Conservation (phyloP, 306 rosid genomes). For the Purshia tridentata region DNA sequence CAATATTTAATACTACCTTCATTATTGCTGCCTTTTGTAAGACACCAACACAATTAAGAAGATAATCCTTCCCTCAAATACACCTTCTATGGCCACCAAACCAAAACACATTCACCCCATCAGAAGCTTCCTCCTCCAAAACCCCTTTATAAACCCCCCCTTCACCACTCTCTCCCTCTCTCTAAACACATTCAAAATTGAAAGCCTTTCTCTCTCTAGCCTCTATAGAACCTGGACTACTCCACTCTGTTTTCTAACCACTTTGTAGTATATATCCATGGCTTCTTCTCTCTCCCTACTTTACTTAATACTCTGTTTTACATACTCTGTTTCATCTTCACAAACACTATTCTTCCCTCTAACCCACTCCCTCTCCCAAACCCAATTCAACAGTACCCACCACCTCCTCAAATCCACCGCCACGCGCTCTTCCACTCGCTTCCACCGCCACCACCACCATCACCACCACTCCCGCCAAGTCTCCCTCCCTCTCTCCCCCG, state of each 20-base stretch:
- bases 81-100: neutral
- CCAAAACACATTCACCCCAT: neutral
- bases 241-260: too few relatives aligned
- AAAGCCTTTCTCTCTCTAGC: too few relatives aligned
- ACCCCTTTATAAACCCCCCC: slow-evolving; percentile 20
- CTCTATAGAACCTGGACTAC: too few relatives aligned
- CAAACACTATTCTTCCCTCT: slow-evolving; percentile 51
- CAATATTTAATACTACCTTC: too few relatives aligned
- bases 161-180: neutral
- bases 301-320: slow-evolving; percentile 33
- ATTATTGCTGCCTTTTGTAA: too few relatives aligned
- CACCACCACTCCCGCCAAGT: slow-evolving; percentile 36
- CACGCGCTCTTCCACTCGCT: slow-evolving; percentile 58
- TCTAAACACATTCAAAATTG: too few relatives aligned
- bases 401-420: slow-evolving; percentile 73
- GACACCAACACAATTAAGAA: neutral
- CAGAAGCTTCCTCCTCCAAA: slow-evolving; percentile 23
- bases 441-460: slow-evolving; percentile 43
- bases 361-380: slow-evolving; percentile 54
- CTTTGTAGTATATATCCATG: too few relatives aligned
- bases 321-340: slow-evolving; percentile 41
- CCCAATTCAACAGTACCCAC: slow-evolving; percentile 66
- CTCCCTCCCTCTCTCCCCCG: slow-evolving; percentile 81
- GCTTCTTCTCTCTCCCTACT: neutral
- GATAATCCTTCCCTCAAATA: neutral